Evolutionary conservation across 352 stramenopile genomes (phyloP).

Genomic region (Globisporangium abappressorium): DNA sequence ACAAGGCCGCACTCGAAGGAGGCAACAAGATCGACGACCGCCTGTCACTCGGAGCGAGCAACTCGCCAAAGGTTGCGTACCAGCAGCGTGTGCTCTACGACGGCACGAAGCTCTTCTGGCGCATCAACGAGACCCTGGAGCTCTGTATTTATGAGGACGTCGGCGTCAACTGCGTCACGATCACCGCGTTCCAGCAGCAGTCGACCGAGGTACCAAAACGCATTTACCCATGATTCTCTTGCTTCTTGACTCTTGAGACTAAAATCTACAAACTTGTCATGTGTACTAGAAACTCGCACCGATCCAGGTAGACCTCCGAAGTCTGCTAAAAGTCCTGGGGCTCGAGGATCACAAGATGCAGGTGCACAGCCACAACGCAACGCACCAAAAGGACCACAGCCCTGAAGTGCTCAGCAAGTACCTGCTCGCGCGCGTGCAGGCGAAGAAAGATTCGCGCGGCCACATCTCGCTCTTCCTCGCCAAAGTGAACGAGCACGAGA

Average conservation of each 20-base stretch:
- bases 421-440: constrained; percentile 68
- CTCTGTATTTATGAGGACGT: constrained; percentile 82
- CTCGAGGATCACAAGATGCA: constrained; percentile 24
- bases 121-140: constrained; percentile 84
- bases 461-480: constrained; percentile 55
- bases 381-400: constrained; percentile 18
- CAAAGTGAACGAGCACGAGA: constrained; percentile 64
- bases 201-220: constrained; percentile 21
- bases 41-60: constrained; percentile 19
- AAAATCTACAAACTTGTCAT: background rate
- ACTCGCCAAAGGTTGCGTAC: constrained; percentile 16
- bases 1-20: constrained; percentile 73
- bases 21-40: constrained; percentile 16
- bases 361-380: background rate
- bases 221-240: background rate
- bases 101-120: constrained; percentile 85
- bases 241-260: background rate
- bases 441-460: constrained; percentile 41
- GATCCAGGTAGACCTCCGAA: constrained; percentile 55
- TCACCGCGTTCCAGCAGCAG: constrained; percentile 60
- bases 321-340: constrained; percentile 40
- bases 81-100: constrained; percentile 76
- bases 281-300: constrained; percentile 31
- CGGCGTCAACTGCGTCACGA: constrained; percentile 60
- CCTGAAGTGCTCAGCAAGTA: constrained; percentile 63